Evolutionary conservation across 371 early-diverging fungal genomes (phyloP).

Genomic region (Quaeritorhiza haematococci): DNA sequence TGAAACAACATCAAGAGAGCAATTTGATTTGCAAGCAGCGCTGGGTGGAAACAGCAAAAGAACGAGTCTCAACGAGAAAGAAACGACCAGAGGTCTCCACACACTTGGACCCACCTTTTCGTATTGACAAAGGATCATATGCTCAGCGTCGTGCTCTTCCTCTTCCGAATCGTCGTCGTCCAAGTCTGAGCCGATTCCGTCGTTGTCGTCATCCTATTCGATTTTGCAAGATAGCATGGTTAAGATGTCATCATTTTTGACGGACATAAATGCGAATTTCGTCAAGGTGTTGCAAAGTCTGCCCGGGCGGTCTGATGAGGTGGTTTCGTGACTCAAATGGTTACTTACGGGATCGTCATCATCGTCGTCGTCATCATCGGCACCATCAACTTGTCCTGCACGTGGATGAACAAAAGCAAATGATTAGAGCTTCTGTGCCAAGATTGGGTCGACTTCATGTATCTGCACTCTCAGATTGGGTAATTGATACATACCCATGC

Average conservation of each 20-base stretch:
- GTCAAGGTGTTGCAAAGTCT: too few species aligned
- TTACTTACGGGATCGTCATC: constrained; percentile 49
- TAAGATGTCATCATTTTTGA: not conserved
- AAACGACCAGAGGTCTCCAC: not conserved
- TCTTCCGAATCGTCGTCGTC: constrained; percentile 71
- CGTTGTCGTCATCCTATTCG: constrained; percentile 45
- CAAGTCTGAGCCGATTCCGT: constrained; percentile 80
- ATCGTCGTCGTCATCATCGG: constrained; percentile 55
- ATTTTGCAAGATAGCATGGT: not conserved
- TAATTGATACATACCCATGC: too few species aligned
- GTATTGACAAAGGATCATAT: constrained; percentile 90
- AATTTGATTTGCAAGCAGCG: too few species aligned
- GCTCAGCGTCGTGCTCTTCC: constrained; percentile 70
- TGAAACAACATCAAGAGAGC: not conserved
- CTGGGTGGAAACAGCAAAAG: not conserved
- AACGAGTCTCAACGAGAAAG: not conserved
- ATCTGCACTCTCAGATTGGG: not conserved
- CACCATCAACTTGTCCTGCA: constrained; percentile 34
- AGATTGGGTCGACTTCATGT: not conserved
- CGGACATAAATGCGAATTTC: too few species aligned
- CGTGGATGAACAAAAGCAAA: too few species aligned
- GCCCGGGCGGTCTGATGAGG: too few species aligned
- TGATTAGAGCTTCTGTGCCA: too few species aligned
- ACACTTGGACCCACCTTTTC: constrained; percentile 65
- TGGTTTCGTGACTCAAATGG: too few species aligned